phyloP scores from a whole-genome alignment of 139 green algal species.

The Asterochloris sp. region DNA sequence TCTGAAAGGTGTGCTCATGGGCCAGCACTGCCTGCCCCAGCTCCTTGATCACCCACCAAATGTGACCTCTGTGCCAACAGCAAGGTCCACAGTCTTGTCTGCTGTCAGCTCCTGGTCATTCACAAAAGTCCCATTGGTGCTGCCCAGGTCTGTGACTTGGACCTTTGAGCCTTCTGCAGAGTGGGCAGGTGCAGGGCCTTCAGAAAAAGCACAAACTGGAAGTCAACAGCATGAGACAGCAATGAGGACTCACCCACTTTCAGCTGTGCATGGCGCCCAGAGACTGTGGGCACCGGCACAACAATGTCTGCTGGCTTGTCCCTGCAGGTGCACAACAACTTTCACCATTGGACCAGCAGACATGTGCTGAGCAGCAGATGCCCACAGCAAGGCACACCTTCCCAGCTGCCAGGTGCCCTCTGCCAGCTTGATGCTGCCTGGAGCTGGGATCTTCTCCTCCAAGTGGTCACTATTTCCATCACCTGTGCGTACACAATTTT shows the following conservation, averaged over 20 bases:
- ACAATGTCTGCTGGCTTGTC: constrained; percentile 46
- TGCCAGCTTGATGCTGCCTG: not conserved
- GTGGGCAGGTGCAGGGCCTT: not conserved
- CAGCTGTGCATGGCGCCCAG: constrained; percentile 37
- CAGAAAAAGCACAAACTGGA: not conserved
- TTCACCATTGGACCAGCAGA: not conserved
- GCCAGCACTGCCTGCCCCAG: no score
- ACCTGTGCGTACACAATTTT: not conserved
- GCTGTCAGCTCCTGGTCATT: constrained; percentile 49
- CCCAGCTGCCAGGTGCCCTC: not conserved
- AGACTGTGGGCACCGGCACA: constrained; percentile 44
- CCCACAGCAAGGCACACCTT: not conserved
- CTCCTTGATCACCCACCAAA: constrained; percentile 28
- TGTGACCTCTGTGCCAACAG: constrained; percentile 27
- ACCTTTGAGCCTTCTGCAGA: constrained; percentile 33
- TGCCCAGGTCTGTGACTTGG: constrained; percentile 50
- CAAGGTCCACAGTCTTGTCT: constrained; percentile 27
- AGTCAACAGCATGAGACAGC: not conserved
- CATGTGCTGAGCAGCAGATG: not conserved
- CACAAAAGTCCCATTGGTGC: constrained; percentile 67
- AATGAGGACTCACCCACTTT: constrained; percentile 19
- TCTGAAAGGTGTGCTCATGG: no score
- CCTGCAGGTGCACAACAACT: not conserved
- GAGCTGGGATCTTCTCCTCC: constrained; percentile 2
- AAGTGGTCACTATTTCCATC: constrained; percentile 8